Evolutionary conservation across 768 basidiomycete genomes (phyloP).

Genomic region (Cytidiella melzeri): DNA sequence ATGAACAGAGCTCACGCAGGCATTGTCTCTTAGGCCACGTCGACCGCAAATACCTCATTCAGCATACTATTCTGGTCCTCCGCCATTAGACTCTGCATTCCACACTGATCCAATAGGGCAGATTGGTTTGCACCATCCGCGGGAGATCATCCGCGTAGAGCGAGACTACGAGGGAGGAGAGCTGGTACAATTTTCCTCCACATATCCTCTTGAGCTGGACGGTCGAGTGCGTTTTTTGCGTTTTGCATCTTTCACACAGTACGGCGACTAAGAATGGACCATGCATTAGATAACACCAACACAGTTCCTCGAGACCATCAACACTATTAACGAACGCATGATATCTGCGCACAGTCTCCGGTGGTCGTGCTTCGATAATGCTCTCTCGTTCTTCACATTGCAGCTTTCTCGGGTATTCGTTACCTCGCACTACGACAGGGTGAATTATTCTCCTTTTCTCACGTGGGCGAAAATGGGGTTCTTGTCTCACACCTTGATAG

Average conservation of each 20-base stretch:
- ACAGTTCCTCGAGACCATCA: conserved; percentile 85
- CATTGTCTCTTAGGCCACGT: conserved; percentile 1
- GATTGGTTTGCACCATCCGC: conserved; percentile 84
- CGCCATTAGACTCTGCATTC: conserved; percentile 69
- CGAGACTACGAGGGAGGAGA: conserved; percentile 91
- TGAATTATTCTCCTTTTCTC: conserved; percentile 23
- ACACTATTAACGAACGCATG: conserved; percentile 82
- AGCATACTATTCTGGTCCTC: conserved; percentile 80
- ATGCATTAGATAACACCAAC: conserved; percentile 74
- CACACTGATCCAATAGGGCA: conserved; percentile 77
- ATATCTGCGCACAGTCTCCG: conserved; percentile 80
- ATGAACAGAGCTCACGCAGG: conserved; percentile 6
- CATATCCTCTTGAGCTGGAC: conserved; percentile 89
- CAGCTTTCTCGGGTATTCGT: conserved; percentile 71
- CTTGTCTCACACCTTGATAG: conserved; percentile 33
- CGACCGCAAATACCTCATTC: conserved; percentile 63
- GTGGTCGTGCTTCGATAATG: conserved; percentile 71
- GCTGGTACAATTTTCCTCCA: conserved; percentile 81
- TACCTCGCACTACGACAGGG: conserved; percentile 80
- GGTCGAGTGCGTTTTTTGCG: conserved; percentile 60
- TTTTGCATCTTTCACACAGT: neutral
- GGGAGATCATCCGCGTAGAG: conserved; percentile 89
- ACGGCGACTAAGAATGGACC: neutral
- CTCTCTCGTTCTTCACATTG: conserved; percentile 70
- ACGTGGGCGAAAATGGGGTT: conserved; percentile 3